phyloP scores from a whole-genome alignment of 148 eudicot species.

The Pharnaceum exiguum region DNA sequence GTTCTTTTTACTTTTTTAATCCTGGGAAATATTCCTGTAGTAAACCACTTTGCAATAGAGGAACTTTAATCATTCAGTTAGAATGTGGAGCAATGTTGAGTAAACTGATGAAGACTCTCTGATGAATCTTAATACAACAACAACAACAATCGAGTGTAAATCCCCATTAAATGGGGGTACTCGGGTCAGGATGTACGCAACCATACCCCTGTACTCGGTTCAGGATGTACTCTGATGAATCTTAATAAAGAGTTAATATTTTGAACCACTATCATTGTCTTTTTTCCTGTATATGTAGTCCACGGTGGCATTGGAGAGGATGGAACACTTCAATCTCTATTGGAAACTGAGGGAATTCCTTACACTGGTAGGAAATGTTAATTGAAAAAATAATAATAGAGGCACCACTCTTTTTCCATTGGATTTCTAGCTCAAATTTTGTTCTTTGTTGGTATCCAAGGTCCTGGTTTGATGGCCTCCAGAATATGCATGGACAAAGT shows the following conservation, averaged over 20 bases:
- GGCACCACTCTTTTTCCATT: neutral
- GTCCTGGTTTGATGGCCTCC: slow-evolving; percentile 75
- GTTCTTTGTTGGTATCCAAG: slow-evolving; percentile 34
- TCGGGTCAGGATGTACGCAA: too few relatives aligned
- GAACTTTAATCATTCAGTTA: neutral
- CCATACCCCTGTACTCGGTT: too few relatives aligned
- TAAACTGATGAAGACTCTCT: neutral
- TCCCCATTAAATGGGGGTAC: too few relatives aligned
- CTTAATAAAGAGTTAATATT: too few relatives aligned
- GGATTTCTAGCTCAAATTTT: neutral
- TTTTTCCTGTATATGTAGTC: slow-evolving; percentile 33
- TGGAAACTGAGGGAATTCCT: slow-evolving; percentile 70
- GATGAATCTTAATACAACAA: neutral
- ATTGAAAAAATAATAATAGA: neutral
- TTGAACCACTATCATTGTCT: neutral
- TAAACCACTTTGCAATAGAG: too few relatives aligned
- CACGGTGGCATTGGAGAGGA: slow-evolving; percentile 98
- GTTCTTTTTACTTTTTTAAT: too few relatives aligned
- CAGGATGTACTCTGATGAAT: too few relatives aligned
- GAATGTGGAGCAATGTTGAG: too few relatives aligned
- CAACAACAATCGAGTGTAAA: too few relatives aligned
- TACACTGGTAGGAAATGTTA: slow-evolving; percentile 50
- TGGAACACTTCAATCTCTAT: slow-evolving; percentile 82
- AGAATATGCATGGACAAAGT: slow-evolving; percentile 91
- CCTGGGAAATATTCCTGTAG: too few relatives aligned